Conservation (phyloP, 2,329 filamentous ascomycete genomes). For the Pseudogymnoascus sp. region DNA sequence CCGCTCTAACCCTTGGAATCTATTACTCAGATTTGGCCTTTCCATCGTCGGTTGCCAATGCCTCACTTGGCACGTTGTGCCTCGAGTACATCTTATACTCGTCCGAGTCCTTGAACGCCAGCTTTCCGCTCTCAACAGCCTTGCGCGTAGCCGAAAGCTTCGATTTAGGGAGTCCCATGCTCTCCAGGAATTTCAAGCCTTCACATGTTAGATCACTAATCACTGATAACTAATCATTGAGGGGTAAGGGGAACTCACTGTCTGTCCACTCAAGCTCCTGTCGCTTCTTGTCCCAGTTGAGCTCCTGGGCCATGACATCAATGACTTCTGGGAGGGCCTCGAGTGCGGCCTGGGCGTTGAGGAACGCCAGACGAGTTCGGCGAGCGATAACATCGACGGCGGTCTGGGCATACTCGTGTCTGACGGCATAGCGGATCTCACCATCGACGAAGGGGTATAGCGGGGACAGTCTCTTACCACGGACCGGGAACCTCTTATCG, state of each 20-base stretch:
- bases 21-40: background rate
- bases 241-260: constrained; percentile 21
- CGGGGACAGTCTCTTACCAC: constrained; percentile 67
- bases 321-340: constrained; percentile 76
- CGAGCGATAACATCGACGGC: constrained; percentile 78
- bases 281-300: constrained; percentile 63
- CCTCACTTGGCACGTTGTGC: constrained; percentile 43
- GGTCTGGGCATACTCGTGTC: constrained; percentile 81
- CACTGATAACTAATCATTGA: background rate
- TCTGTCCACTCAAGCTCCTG: constrained; percentile 77
- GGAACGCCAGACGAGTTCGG: constrained; percentile 72
- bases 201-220: constrained; percentile 11
- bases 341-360: constrained; percentile 80
- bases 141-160: constrained; percentile 51
- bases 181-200: constrained; percentile 55
- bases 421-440: constrained; percentile 76
- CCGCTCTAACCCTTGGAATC: background rate
- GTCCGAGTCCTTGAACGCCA: constrained; percentile 48
- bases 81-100: constrained; percentile 58
- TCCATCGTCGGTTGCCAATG: background rate
- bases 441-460: constrained; percentile 85
- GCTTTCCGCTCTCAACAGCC: constrained; percentile 53
- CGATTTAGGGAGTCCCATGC: constrained; percentile 57
- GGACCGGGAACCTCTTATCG: constrained; percentile 67
- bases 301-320: constrained; percentile 76